Evolutionary conservation across 2,329 filamentous ascomycete species (phyloP).

Genomic region (Grosmannia huntii): DNA sequence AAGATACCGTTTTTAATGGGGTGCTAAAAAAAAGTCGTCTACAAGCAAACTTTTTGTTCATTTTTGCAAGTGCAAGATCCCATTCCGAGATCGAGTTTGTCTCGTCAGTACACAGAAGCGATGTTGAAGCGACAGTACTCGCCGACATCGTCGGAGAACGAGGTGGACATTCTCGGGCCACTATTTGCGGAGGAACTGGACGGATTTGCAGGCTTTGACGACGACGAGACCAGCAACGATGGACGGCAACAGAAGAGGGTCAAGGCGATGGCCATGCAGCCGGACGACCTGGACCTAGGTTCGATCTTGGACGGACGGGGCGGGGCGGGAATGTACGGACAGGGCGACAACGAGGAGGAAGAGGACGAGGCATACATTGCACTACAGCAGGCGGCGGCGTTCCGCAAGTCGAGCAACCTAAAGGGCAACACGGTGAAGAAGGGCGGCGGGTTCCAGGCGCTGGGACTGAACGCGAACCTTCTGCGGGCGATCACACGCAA

Average conservation of each 20-base stretch:
- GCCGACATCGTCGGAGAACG: conserved; percentile 75
- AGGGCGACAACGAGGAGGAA: conserved; percentile 38
- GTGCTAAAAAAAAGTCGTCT: not conserved
- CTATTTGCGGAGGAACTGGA: conserved; percentile 45
- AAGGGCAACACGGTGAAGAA: conserved; percentile 86
- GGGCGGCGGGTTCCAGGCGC: conserved; percentile 89
- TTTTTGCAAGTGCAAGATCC: not conserved
- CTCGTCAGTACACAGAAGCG: not conserved
- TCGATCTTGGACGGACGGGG: conserved; percentile 47
- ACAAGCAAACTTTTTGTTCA: not conserved
- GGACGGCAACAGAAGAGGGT: conserved; percentile 14
- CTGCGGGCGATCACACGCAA: conserved; percentile 87
- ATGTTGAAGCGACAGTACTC: conserved; percentile 69
- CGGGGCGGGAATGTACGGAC: conserved; percentile 23
- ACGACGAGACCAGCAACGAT: conserved; percentile 32
- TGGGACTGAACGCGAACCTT: conserved; percentile 73
- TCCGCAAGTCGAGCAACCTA: conserved; percentile 69
- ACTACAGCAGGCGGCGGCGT: conserved; percentile 71
- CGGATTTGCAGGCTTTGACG: conserved; percentile 15
- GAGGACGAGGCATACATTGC: conserved; percentile 87
- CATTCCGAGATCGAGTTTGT: not conserved
- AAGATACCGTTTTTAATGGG: not conserved
- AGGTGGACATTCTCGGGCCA: conserved; percentile 76
- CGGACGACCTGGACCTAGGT: conserved; percentile 42
- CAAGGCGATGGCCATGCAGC: conserved; percentile 15